phyloP scores from a whole-genome alignment of 805 yeast genomes.

The Nakazawaea molendinolei region DNA sequence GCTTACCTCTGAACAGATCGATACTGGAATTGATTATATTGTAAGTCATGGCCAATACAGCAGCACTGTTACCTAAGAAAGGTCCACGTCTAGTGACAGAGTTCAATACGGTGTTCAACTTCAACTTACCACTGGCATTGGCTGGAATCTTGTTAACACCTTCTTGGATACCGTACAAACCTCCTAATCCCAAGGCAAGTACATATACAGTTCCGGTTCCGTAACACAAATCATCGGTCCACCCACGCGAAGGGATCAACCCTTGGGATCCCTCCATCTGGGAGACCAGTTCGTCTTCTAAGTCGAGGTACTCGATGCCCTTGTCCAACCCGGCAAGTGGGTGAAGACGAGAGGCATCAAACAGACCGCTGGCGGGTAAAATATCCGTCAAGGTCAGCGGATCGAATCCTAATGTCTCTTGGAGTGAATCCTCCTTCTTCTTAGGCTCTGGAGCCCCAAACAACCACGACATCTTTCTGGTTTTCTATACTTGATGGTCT shows the following conservation, averaged over 20 bases:
- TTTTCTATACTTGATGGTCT: not conserved
- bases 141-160: conserved; percentile 76
- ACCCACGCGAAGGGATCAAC: conserved; percentile 90
- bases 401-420: conserved; percentile 50
- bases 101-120: conserved; percentile 84
- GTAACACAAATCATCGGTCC: conserved; percentile 96
- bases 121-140: conserved; percentile 70
- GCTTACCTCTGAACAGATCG: conserved; percentile 80
- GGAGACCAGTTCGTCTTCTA: conserved; percentile 76
- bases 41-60: conserved; percentile 85
- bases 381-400: conserved; percentile 58
- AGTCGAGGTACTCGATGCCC: conserved; percentile 83
- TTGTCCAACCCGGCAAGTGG: conserved; percentile 90
- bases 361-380: conserved; percentile 51
- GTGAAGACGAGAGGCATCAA: conserved; percentile 72
- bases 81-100: conserved; percentile 95
- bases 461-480: conserved; percentile 38
- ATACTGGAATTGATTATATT: conserved; percentile 76
- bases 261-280: conserved; percentile 86
- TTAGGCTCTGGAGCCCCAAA: conserved; percentile 31
- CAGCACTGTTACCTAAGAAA: conserved; percentile 89
- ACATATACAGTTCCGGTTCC: conserved; percentile 95
- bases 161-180: conserved; percentile 80
- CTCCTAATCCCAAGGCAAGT: conserved; percentile 83
- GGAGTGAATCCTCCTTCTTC: conserved; percentile 21